These are phyloP conservation scores for Allium fistulosum DNA, from an alignment of 106 monocot genomes.

Conservation along the genomic window DNA sequence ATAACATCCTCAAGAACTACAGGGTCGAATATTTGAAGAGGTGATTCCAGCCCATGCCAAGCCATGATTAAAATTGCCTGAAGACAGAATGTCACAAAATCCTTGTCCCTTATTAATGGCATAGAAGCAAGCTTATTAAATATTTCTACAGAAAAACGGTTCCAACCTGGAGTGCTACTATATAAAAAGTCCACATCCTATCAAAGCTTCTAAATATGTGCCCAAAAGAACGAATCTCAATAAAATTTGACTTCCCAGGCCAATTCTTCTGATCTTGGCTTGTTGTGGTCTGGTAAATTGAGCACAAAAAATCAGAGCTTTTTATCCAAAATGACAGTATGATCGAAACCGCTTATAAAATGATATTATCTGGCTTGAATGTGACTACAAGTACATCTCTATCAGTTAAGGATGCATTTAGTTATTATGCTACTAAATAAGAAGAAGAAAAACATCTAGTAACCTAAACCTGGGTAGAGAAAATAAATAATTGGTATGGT, in stretches of 20 bases:
- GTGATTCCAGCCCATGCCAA: constrained; percentile 60
- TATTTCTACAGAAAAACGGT: not conserved
- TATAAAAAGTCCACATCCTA: constrained; percentile 67
- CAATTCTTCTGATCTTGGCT: constrained; percentile 25
- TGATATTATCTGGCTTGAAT: too few species aligned
- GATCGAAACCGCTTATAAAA: too few species aligned
- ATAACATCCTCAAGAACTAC: constrained; percentile 45
- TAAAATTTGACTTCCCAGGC: constrained; percentile 75
- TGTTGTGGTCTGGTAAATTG: constrained; percentile 5
- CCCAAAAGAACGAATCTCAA: constrained; percentile 67
- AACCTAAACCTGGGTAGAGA: too few species aligned
- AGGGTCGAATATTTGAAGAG: constrained; percentile 47
- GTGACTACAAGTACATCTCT: too few species aligned
- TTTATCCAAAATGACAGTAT: too few species aligned
- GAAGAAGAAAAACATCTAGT: too few species aligned
- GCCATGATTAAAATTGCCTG: constrained; percentile 68
- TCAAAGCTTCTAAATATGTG: constrained; percentile 77
- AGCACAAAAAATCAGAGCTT: too few species aligned
- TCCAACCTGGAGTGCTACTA: constrained; percentile 58
- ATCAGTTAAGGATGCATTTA: too few species aligned
- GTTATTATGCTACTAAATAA: too few species aligned
- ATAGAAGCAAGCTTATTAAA: not conserved
- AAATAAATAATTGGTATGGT: too few species aligned
- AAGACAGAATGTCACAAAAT: constrained; percentile 4
- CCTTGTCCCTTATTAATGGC: not conserved